Base-by-base conservation (phyloP, 1,284 basidiomycete genomes). In the Vanrija pseudolonga region DNA sequence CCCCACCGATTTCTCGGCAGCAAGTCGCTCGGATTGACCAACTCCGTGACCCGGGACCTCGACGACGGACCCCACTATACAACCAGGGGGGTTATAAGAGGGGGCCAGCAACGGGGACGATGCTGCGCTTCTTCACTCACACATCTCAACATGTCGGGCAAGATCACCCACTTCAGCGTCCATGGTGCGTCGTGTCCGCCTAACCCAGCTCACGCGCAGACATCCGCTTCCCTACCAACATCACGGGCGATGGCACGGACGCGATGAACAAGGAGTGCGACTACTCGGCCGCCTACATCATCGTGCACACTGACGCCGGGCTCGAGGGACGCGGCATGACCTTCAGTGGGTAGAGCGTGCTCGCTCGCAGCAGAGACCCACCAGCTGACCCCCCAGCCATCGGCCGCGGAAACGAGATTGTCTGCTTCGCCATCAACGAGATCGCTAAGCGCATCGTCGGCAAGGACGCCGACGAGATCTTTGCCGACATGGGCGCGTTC, bases 261-360 rank as follows among this genome's bases (percentile, higher is more conserved):
- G 90, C 89, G 8, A 91, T 90, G 85, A 94, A 95, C 77, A 89
- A 88, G 40, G 89, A 90, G 56, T 94, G 92, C 76, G 91, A 96
- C 77, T 97, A 97, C 78, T 92, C 89, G 2, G 89, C 91, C 1
- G 93, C 93, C 2, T 96, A 96, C 72, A 80, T 96, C 45, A 28
- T 67, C 50, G 79, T 97, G 53, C 79, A 84, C 64, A 93, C 92
- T 5, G 67, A 72, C 48, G 62, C 67, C 32, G 81, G 84, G 51
- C 83, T 93, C 46, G 82, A 85, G 50, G 91, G 92, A 28, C 85
- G 90, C 66, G 92, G 93, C 49, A 92, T 95, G 92, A 94, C 93
- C 14, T 96, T 96, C 74, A 95, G 74, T 74, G 11, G 2, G 26
- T 26, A 11, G n/a, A n/a, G 52, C 60, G 73, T 67, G 11, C 19